phyloP scores from a whole-genome alignment of 1,284 basidiomycete species.

The Phenoliferia sp. region DNA sequence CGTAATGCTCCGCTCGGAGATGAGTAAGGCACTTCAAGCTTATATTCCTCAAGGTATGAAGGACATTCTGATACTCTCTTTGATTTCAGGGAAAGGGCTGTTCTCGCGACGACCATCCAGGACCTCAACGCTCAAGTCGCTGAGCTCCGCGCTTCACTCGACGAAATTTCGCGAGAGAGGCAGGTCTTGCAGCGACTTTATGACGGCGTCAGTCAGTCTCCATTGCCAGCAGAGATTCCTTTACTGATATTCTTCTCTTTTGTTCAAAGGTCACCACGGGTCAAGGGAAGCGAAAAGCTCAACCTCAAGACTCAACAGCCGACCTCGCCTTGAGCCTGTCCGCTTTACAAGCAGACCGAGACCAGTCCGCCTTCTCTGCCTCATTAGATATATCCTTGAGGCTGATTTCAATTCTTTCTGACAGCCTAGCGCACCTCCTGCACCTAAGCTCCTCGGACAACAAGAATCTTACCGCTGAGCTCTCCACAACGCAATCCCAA shows the following conservation, averaged over 20 bases:
- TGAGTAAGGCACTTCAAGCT: too few species aligned
- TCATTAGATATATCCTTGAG: neutral
- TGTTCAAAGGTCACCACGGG: neutral
- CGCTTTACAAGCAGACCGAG: constrained; percentile 9
- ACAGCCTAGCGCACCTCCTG: constrained; percentile 18
- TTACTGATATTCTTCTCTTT: neutral
- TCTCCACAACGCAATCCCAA: constrained; percentile 3
- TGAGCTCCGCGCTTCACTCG: neutral
- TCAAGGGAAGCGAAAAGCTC: neutral
- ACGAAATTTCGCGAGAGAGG: constrained; percentile 1
- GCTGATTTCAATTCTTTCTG: neutral
- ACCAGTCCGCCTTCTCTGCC: neutral
- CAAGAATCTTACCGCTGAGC: neutral
- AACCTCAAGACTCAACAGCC: neutral
- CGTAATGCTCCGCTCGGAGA: too few species aligned
- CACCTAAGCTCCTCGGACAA: neutral
- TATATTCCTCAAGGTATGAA: neutral
- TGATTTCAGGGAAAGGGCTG: neutral
- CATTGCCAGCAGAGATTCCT: too few species aligned
- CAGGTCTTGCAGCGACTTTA: neutral
- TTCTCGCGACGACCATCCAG: neutral
- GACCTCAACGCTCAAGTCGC: constrained; percentile 4
- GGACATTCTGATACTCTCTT: neutral
- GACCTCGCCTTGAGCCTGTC: neutral
- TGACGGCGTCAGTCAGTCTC: neutral